Base-by-base conservation (phyloP, 495 filamentous ascomycete species). In the Neurospora cerealis region DNA sequence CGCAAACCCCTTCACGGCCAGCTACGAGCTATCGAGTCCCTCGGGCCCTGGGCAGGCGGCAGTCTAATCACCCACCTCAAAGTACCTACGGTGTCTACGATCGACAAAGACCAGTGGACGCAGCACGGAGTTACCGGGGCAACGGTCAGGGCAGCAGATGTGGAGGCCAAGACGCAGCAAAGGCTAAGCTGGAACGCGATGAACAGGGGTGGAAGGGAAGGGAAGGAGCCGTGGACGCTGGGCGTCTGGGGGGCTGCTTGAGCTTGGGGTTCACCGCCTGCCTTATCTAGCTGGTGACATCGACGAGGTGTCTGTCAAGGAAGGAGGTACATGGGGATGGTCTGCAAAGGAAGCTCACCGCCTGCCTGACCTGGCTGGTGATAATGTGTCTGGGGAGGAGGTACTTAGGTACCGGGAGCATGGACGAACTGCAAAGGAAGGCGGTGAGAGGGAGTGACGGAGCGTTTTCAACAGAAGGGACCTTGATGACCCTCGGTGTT, bases 41-140 rank as follows among this genome's bases (percentile, higher is more conserved):
- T 98, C 0, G 96, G 96, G 0, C 85, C 93, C 7, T 99, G 96
- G 95, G 89, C 90, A 42, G 96, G 96, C 21, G 94, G 91, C 5
- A 97, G 94, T 82, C 79, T 99, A 70, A 82, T 95, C 3, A 91
- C 91, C 0, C 90, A 90, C 70, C 83, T 97, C 76, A 94, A 94
- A 76, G 86, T 96, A 36, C 89, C 89, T 37, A 92, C 93, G 0
- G 83, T 94, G 62, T 90, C 94, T 3, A 92, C 94, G 77, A 88
- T 98, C 44, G 96, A 98, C 75, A 86, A 92, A 48, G 96, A 99
- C 69, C 87, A 89, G 44, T 97, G 93, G 84, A 82, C 93, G 72
- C 89, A 91, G 74, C 88, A 96, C 75, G 94, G 94, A 3, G 81
- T 91, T 46, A 86, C 88, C 24, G 93, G 93, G 5, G 92, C 92